Conservation (phyloP, 2,329 filamentous ascomycete species). For the Aspergillus clavatus region DNA sequence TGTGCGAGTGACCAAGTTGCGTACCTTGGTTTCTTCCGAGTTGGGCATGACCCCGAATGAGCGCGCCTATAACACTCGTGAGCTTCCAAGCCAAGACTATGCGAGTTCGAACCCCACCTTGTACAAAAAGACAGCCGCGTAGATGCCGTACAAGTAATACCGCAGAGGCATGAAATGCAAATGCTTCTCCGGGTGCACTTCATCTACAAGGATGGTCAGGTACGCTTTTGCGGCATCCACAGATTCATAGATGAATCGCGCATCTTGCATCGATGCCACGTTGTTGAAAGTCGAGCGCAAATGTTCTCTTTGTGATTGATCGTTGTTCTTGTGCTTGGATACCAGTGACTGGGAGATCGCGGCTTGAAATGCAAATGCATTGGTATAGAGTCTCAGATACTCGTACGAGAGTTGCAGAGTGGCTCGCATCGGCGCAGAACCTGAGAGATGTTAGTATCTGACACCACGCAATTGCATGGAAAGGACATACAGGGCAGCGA, state of each 20-base stretch:
- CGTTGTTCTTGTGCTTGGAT: constrained; percentile 34
- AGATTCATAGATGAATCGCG: constrained; percentile 62
- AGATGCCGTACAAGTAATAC: constrained; percentile 60
- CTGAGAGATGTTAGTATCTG: constrained; percentile 30
- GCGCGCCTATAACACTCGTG: constrained; percentile 42
- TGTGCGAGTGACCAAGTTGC: constrained; percentile 54
- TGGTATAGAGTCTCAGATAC: constrained; percentile 68
- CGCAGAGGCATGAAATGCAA: constrained; percentile 61
- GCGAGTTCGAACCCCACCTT: constrained; percentile 44
- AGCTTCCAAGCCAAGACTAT: background rate
- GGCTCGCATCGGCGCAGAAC: constrained; percentile 61
- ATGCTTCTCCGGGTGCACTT: constrained; percentile 54
- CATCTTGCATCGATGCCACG: constrained; percentile 57
- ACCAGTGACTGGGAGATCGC: constrained; percentile 53
- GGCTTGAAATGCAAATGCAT: constrained; percentile 71
- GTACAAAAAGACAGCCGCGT: constrained; percentile 61
- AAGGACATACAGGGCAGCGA: constrained; percentile 54
- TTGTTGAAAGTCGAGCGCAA: constrained; percentile 47
- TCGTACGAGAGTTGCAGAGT: constrained; percentile 67
- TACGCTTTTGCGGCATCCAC: constrained; percentile 61
- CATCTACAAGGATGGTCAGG: constrained; percentile 55
- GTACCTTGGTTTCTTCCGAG: constrained; percentile 52
- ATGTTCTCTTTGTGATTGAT: constrained; percentile 36
- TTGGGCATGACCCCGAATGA: constrained; percentile 56
- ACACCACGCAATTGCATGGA: background rate